These are phyloP conservation scores for Hygrophila difformis DNA, from an alignment of 257 asterid species.

Conservation along the genomic window DNA sequence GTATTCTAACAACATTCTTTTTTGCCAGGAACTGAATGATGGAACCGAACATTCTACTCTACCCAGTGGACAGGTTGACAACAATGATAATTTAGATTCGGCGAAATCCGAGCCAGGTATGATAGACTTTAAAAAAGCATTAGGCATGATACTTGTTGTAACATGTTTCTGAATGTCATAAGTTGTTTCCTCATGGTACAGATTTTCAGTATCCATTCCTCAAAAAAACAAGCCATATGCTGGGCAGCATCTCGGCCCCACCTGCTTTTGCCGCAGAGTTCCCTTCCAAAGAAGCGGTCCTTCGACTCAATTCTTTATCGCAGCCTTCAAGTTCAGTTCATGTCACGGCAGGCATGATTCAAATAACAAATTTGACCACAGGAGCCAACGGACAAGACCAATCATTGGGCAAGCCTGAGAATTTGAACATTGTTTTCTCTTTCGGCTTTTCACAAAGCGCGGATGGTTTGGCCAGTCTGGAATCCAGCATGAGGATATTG, in stretches of 20 bases:
- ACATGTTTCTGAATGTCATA: neutral
- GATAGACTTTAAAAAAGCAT: too few relatives aligned
- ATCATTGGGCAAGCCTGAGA: conserved; percentile 37
- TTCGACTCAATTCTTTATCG: conserved; percentile 35
- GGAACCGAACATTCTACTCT: conserved; percentile 20
- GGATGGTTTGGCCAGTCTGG: conserved; percentile 42
- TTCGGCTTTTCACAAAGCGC: conserved; percentile 47
- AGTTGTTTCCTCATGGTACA: conserved; percentile 23
- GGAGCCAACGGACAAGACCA: conserved; percentile 23
- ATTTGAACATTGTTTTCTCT: conserved; percentile 49
- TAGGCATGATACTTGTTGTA: too few relatives aligned
- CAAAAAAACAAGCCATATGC: conserved; percentile 66
- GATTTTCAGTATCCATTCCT: conserved; percentile 51
- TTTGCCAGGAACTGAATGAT: conserved; percentile 34
- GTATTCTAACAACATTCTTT: conserved; percentile 4
- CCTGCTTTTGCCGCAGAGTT: conserved; percentile 88
- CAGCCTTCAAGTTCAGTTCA: conserved; percentile 52
- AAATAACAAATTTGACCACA: conserved; percentile 24
- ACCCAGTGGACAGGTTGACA: conserved; percentile 24
- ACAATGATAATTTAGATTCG: conserved; percentile 20
- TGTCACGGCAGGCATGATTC: conserved; percentile 76
- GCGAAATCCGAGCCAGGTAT: conserved; percentile 46
- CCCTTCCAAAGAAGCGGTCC: conserved; percentile 50
- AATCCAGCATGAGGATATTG: conserved; percentile 37
- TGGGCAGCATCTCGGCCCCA: conserved; percentile 79